A percentile compares a stretch with the other conserved stretches of the same genome.
Evolutionary conservation across 2,329 filamentous ascomycete species (phyloP).

Genomic region (Monosporascus sp.): DNA sequence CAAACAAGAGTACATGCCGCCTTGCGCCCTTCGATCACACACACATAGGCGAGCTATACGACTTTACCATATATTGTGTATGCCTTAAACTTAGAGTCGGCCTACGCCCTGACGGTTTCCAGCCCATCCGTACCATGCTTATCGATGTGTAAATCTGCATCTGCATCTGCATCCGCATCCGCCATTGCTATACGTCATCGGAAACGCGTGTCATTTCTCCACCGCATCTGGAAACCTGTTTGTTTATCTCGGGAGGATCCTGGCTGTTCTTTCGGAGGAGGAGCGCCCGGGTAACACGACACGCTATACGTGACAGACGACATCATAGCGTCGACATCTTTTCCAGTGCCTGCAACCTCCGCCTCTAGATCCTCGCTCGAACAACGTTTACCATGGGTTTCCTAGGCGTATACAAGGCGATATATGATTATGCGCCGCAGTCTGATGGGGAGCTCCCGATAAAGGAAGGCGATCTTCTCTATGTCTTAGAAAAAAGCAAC

Average conservation of each 20-base stretch:
- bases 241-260: background rate
- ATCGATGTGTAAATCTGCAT: background rate
- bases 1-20: too few relatives aligned
- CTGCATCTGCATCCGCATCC: background rate
- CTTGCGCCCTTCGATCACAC: too few relatives aligned
- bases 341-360: background rate
- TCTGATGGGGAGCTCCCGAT: constrained; percentile 81
- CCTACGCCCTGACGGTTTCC: background rate
- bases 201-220: background rate
- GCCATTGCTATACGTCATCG: background rate
- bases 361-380: too few relatives aligned
- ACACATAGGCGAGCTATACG: background rate
- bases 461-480: constrained; percentile 80
- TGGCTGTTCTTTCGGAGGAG: too few relatives aligned
- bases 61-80: background rate
- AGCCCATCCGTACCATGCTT: background rate
- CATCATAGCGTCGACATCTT: too few relatives aligned
- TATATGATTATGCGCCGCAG: constrained; percentile 91
- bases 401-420: constrained; percentile 79
- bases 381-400: constrained; percentile 65
- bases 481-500: constrained; percentile 74
- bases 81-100: background rate
- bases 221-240: background rate
- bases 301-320: too few relatives aligned
- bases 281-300: too few relatives aligned